Evolutionary conservation across 768 basidiomycete species (phyloP), one percentile per base, ranked within the genome.

Genomic region (Mycena albidolilacea): DNA sequence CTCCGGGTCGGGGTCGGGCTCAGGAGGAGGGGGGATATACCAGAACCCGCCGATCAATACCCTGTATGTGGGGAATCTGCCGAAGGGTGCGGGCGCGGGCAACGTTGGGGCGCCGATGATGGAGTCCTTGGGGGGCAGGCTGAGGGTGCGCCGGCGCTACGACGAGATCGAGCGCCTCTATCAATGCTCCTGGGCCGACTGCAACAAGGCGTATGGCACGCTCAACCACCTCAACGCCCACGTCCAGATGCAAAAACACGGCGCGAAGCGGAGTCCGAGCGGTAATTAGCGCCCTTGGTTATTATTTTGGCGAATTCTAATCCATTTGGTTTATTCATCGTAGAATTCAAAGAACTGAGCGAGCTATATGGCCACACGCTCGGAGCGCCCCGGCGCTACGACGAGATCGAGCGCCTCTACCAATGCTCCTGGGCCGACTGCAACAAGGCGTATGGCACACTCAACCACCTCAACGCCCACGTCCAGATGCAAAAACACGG

Each of bases 401-500:
- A 98, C 81, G 97, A 98, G 88, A 98, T 98, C 76, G 97, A 98
- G 83, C 91, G 97, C 37, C 83, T 97, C 64, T 98, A 98, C 80
- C 89, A 90, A 68, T 98, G 97, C 85, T 92, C 92, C 62, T 95
- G 91, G 89, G 89, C 88, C 5, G 87, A 90, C 55, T 92, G 91
- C 75, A 87, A 90, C 67, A 97, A 97, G 84, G 88, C 94, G 37
- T 98, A 97, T 78, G 97, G 97, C 39, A 98, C 97, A 5, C 87
- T 98, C 61, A 98, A 99, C 80, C 97, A 99, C 82, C 87, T 99
- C 72, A 99, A 99, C 80, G 96, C 97, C 39, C 97, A 99, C 81
- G 96, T 98, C 69, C 93, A 92, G n/a, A 98, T 98, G 95, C 97
- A 98, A 82, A 95, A 95, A 82, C 97, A 99, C 80, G 97, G 97